A percentile compares a stretch with the other conserved stretches of the same genome.
Conservation (phyloP, 768 basidiomycete species). For the Leccinum uliginosum region DNA sequence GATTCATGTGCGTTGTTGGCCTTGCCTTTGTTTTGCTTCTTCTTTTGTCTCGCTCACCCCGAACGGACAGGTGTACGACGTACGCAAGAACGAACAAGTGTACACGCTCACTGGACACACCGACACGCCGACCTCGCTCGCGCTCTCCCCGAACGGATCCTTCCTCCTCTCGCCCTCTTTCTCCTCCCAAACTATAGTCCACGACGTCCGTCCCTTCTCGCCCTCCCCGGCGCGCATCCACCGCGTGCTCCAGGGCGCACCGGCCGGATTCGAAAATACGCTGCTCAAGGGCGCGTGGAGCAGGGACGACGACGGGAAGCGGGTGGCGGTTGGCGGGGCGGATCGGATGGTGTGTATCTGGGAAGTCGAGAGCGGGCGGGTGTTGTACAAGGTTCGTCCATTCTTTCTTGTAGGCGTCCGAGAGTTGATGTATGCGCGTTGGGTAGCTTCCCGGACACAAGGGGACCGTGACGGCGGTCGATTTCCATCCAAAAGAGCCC, state of each 20-base stretch:
- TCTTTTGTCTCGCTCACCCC: too few species aligned
- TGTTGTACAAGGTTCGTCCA: slow-evolving; percentile 68
- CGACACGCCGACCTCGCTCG: slow-evolving; percentile 92
- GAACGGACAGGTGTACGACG: slow-evolving; percentile 69
- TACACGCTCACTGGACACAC: slow-evolving; percentile 80
- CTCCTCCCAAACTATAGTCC: slow-evolving; percentile 84
- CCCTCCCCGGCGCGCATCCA: slow-evolving; percentile 79
- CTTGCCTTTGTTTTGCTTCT: neutral
- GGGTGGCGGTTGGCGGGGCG: slow-evolving; percentile 86
- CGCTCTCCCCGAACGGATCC: slow-evolving; percentile 83
- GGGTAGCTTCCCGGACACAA: slow-evolving; percentile 93
- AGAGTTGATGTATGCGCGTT: neutral
- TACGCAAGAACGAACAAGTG: slow-evolving; percentile 79
- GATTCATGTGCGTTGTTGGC: slow-evolving; percentile 67
- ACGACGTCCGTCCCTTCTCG: slow-evolving; percentile 93
- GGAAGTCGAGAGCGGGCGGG: slow-evolving; percentile 75
- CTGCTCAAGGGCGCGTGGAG: slow-evolving; percentile 87
- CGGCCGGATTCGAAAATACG: slow-evolving; percentile 91
- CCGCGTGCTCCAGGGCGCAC: slow-evolving; percentile 74
- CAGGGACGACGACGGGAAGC: slow-evolving; percentile 72
- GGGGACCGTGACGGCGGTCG: slow-evolving; percentile 92
- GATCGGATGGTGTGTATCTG: slow-evolving; percentile 84
- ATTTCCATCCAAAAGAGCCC: slow-evolving; percentile 94
- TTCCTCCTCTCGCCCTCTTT: slow-evolving; percentile 89
- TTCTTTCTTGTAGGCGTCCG: neutral